Evolutionary conservation across 192 early-diverging fungal genomes (phyloP).

Genomic region (Coemansia sp.): DNA sequence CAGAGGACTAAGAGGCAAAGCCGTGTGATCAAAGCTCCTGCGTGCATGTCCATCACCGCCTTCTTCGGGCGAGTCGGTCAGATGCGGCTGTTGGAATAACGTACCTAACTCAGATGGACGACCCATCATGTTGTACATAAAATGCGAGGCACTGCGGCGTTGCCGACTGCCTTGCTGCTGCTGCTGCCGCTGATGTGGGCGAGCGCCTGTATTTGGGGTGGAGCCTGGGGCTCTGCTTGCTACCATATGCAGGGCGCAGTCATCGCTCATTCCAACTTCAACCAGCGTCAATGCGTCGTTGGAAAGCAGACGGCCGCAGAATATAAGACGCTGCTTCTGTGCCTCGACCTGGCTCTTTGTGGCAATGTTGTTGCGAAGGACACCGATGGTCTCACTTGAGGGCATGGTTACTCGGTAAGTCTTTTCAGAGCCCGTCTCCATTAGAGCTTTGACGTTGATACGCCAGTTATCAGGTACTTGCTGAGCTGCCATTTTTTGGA

Average conservation of each 20-base stretch:
- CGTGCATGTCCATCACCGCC: neutral
- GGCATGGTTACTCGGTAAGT: constrained; percentile 21
- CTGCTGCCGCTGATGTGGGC: constrained; percentile 5
- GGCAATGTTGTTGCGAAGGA: constrained; percentile 32
- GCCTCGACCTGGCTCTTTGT: constrained; percentile 38
- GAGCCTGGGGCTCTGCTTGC: constrained; percentile 13
- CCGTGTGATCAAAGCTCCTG: neutral
- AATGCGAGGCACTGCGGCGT: neutral
- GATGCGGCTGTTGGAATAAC: neutral
- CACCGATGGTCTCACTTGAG: constrained; percentile 35
- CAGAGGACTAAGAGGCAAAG: neutral
- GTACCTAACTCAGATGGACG: neutral
- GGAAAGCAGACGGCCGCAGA: constrained; percentile 38
- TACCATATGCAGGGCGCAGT: constrained; percentile 50
- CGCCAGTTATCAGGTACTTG: constrained; percentile 27
- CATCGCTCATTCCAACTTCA: constrained; percentile 36
- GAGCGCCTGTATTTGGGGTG: neutral
- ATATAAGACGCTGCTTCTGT: constrained; percentile 48
- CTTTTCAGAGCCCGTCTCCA: constrained; percentile 37
- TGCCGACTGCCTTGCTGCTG: neutral
- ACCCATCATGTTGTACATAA: neutral
- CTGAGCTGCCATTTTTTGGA: constrained; percentile 6
- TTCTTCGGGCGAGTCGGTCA: neutral
- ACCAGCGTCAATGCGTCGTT: constrained; percentile 32
- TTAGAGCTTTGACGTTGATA: constrained; percentile 42